phyloP scores from a whole-genome alignment of 208 protist genomes.

The Crithidia fasciculata region DNA sequence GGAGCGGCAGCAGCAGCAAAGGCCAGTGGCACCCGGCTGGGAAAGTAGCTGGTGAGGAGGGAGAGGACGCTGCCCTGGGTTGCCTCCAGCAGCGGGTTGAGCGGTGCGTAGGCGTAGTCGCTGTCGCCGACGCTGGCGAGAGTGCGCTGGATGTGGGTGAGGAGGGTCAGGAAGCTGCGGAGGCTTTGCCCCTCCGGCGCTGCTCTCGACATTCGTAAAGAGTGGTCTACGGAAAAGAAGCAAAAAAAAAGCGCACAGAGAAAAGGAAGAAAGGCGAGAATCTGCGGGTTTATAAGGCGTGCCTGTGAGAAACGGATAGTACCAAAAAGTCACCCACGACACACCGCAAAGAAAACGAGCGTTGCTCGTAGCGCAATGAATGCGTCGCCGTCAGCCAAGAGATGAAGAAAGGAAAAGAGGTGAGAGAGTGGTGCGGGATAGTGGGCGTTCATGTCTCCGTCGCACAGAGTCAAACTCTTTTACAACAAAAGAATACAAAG shows the following conservation, averaged over 20 bases:
- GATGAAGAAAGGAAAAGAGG: too few relatives aligned
- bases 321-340: too few relatives aligned
- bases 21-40: not conserved
- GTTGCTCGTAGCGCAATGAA: too few relatives aligned
- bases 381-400: too few relatives aligned
- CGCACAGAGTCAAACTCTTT: too few relatives aligned
- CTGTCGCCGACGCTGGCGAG: not conserved
- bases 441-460: too few relatives aligned
- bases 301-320: too few relatives aligned
- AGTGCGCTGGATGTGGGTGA: slow-evolving; percentile 2
- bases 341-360: too few relatives aligned
- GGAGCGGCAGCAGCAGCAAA: not conserved
- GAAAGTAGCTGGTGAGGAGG: slow-evolving; percentile 6
- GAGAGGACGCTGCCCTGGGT: not conserved
- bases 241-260: slow-evolving; percentile 7
- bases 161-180: not conserved
- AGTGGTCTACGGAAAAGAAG: not conserved
- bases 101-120: not conserved
- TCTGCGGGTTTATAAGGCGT: too few relatives aligned
- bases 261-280: not conserved
- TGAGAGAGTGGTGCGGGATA: too few relatives aligned
- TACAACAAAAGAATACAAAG: too few relatives aligned
- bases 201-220: not conserved
- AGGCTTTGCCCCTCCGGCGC: not conserved
- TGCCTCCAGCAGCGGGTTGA: slow-evolving; percentile 8